A percentile compares a stretch with the other conserved stretches of the same genome.
Conservation (phyloP, 129 eudicot genomes). For the Logfia minima region DNA sequence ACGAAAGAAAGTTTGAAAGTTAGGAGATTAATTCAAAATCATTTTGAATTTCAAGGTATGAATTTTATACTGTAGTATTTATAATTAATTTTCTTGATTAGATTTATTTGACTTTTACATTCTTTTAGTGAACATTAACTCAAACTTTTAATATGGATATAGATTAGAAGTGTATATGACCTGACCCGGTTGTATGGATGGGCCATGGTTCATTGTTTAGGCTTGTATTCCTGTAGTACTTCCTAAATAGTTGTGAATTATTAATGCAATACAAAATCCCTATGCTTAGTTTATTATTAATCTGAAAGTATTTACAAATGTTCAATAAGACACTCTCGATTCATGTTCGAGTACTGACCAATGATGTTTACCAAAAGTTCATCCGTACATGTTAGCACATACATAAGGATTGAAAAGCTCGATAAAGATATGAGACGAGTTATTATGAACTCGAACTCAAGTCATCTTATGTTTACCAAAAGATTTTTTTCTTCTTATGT, state of each 20-base stretch:
- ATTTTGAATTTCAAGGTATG: conserved; percentile 46
- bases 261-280: neutral
- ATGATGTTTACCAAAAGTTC: neutral
- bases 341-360: neutral
- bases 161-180: neutral
- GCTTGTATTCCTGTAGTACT: neutral
- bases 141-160: neutral
- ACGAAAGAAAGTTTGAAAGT: conserved; percentile 42
- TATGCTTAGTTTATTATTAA: too few relatives aligned
- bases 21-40: conserved; percentile 41
- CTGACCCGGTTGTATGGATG: neutral
- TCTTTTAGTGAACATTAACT: neutral
- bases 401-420: neutral
- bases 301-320: neutral
- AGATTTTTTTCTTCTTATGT: neutral
- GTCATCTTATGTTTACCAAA: neutral
- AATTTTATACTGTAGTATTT: neutral
- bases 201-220: neutral
- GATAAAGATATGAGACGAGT: neutral
- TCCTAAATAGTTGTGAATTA: too few relatives aligned
- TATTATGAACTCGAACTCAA: neutral
- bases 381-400: neutral
- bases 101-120: neutral
- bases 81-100: neutral
- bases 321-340: neutral